These are phyloP conservation scores for Ceratobasidium sp. DNA, from an alignment of 1,284 basidiomycete species.

Conservation along the genomic window DNA sequence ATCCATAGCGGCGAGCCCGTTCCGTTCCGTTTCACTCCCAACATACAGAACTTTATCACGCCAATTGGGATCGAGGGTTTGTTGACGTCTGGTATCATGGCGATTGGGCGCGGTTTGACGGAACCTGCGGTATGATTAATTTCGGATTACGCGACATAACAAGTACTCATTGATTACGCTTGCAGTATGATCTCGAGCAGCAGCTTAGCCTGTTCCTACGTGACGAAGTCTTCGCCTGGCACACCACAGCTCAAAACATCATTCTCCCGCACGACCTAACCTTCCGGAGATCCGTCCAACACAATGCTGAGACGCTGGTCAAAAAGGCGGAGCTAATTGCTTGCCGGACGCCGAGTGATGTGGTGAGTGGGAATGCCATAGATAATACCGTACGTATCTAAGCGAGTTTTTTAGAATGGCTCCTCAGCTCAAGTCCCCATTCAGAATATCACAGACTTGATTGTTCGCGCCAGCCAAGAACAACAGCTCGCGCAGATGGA, in stretches of 20 bases:
- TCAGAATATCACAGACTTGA: slow-evolving; percentile 42
- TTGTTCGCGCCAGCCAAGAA: slow-evolving; percentile 43
- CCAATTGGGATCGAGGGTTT: slow-evolving; percentile 92
- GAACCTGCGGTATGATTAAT: slow-evolving; percentile 81
- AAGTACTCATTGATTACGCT: slow-evolving; percentile 36
- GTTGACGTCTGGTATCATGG: slow-evolving; percentile 87
- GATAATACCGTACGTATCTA: too few species aligned
- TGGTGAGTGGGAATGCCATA: slow-evolving; percentile 62
- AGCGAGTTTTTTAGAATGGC: not conserved
- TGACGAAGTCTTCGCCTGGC: slow-evolving; percentile 90
- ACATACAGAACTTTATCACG: slow-evolving; percentile 94
- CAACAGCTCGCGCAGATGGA: slow-evolving; percentile 44
- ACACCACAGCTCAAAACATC: slow-evolving; percentile 47
- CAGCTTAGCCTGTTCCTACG: slow-evolving; percentile 90
- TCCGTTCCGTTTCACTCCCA: slow-evolving; percentile 97
- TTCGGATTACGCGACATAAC: slow-evolving; percentile 4
- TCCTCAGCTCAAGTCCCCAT: slow-evolving; percentile 38
- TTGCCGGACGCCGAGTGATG: slow-evolving; percentile 85
- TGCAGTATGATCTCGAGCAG: slow-evolving; percentile 88
- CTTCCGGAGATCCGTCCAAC: slow-evolving; percentile 76
- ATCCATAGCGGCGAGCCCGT: slow-evolving; percentile 81
- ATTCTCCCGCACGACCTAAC: slow-evolving; percentile 61
- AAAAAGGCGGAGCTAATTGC: slow-evolving; percentile 87
- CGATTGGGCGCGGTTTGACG: slow-evolving; percentile 90
- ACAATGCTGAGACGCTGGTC: slow-evolving; percentile 85